Base-by-base conservation (phyloP, 345 rosid genomes). In the Melaleuca quinquenervia region DNA sequence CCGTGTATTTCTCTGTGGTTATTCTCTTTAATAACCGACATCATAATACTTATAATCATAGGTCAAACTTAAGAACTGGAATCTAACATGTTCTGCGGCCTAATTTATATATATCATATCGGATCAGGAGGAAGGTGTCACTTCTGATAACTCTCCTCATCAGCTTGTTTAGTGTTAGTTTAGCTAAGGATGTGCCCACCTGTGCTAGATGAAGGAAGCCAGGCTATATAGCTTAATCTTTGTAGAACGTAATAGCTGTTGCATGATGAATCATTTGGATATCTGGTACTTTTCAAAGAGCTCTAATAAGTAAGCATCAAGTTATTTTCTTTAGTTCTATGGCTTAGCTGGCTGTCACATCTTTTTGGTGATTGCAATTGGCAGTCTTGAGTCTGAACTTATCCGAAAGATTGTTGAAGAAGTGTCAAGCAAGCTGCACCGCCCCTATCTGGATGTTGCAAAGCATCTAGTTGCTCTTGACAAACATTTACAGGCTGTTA, bases 361-460 rank as follows among this genome's bases (percentile, higher is more conserved):
- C 18, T 32, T 22, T 50, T 20, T 36, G 21, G 13, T 82, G 12
- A 8, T 82, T 45, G 14, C 49, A 48, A 27, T 45, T 76, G 48
- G 84, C 56, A 87, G 85, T 45, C 26, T 18, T 49, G 89, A 87
- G 80, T 36, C 83, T 3, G 50, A 87, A 52, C 11, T 80, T 16
- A 32, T 84, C 55, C 32, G 54, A 50, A 84, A 53, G 22, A 84
- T 87, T 26, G 82, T 87, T 70, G 88, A 84, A 85, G 89, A 84
- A 51, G 84, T 84, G 21, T 82, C 84, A 2, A 84, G 89, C 49
- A 87, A 87, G 62, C 54, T 87, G 2, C 41, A 32, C 10, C 52
- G 84, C 6, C 75, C 20, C 6, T 52, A 55, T 27, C 50, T 87
- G 8, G 18, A 49, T 56, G 82, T 62, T 36, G 87, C 86, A 1